A percentile compares a stretch with the other conserved stretches of the same genome.
These are phyloP conservation scores for Fusarium pseudoanthophilum DNA, from an alignment of 2,329 filamentous ascomycete species.

Conservation along the genomic window DNA sequence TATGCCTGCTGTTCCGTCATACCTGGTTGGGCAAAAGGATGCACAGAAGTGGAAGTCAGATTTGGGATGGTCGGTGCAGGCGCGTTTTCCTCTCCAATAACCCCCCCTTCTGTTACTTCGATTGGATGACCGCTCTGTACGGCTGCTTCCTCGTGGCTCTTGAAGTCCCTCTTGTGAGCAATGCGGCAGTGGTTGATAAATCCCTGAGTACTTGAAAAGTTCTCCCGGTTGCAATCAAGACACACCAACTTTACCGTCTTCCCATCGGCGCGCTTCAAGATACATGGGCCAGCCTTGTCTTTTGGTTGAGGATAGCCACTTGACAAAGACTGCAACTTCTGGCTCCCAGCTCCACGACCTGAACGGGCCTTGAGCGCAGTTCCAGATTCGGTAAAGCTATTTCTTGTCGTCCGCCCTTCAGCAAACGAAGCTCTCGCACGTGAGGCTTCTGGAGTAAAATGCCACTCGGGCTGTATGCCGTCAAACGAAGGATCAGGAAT, in stretches of 20 bases:
- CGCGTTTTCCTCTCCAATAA: slow-evolving; percentile 43
- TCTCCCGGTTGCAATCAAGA: slow-evolving; percentile 85
- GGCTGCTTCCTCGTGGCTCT: slow-evolving; percentile 95
- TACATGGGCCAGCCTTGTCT: slow-evolving; percentile 83
- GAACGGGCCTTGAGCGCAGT: slow-evolving; percentile 63
- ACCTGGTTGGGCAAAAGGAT: slow-evolving; percentile 55
- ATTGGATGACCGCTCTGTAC: slow-evolving; percentile 86
- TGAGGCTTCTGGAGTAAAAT: slow-evolving; percentile 54
- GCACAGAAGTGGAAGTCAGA: slow-evolving; percentile 43
- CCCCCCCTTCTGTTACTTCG: slow-evolving; percentile 56
- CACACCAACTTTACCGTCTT: slow-evolving; percentile 91
- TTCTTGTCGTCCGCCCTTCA: slow-evolving; percentile 83
- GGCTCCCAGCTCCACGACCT: slow-evolving; percentile 61
- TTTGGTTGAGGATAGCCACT: slow-evolving; percentile 78
- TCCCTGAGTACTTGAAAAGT: slow-evolving; percentile 97
- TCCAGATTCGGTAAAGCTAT: slow-evolving; percentile 64
- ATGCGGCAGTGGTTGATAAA: slow-evolving; percentile 99
- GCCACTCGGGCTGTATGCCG: slow-evolving; percentile 64
- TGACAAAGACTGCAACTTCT: slow-evolving; percentile 75
- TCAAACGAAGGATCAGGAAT: slow-evolving; percentile 90
- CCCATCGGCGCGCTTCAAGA: slow-evolving; percentile 87
- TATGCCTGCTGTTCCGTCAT: slow-evolving; percentile 65
- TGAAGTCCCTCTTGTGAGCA: slow-evolving; percentile 90
- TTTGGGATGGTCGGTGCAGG: slow-evolving; percentile 17
- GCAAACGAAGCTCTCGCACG: slow-evolving; percentile 57